phyloP scores from a whole-genome alignment of 495 filamentous ascomycete species.

The Tuber magnatum region DNA sequence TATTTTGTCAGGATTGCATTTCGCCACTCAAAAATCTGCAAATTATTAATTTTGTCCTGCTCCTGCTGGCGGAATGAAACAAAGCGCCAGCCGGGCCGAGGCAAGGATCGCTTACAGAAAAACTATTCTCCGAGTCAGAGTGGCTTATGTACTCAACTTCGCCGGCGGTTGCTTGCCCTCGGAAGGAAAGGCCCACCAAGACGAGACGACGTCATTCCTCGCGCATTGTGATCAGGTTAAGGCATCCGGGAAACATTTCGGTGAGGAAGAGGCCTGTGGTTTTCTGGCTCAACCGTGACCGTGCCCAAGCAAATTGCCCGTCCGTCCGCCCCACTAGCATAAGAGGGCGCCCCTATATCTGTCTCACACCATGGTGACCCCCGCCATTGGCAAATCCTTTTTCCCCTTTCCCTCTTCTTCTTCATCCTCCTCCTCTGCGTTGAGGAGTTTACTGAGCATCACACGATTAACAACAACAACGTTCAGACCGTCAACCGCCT shows the following conservation, averaged over 20 bases:
- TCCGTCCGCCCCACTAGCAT: slow-evolving; percentile 7
- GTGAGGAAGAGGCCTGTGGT: not conserved
- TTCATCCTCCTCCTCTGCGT: slow-evolving; percentile 1
- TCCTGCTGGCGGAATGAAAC: not conserved
- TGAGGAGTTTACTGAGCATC: slow-evolving; percentile 11
- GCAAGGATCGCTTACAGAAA: not conserved
- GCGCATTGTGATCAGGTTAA: slow-evolving; percentile 20
- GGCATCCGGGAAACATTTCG: not conserved
- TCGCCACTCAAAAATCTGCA: not conserved
- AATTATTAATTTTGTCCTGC: not conserved
- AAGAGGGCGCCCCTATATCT: slow-evolving; percentile 10
- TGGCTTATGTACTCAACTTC: not conserved
- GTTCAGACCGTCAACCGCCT: slow-evolving; percentile 8
- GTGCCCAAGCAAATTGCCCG: not conserved
- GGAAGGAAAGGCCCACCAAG: not conserved
- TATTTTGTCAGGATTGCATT: not conserved
- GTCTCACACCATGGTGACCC: slow-evolving; percentile 7
- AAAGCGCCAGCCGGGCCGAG: not conserved
- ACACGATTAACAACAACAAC: slow-evolving; percentile 9
- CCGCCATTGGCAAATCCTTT: slow-evolving; percentile 20
- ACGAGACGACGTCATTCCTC: slow-evolving; percentile 24
- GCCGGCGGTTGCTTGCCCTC: not conserved
- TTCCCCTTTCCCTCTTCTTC: slow-evolving; percentile 12
- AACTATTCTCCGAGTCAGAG: not conserved
- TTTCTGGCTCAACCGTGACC: not conserved